Evolutionary conservation across 345 rosid species (phyloP).

Genomic region (Xanthoceras sorbifolium): DNA sequence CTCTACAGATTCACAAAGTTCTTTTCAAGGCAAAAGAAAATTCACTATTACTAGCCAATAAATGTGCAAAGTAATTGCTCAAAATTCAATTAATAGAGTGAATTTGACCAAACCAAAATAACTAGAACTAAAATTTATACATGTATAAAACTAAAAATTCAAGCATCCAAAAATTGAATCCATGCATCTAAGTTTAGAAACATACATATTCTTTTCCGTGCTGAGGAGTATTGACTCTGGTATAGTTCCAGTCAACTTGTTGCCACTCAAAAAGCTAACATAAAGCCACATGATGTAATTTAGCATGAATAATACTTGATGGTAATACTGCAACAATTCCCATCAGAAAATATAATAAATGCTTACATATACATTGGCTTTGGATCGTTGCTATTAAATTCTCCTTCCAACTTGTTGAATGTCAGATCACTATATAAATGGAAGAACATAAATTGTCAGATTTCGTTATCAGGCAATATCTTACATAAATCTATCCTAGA

Average conservation of each 20-base stretch:
- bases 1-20: neutral
- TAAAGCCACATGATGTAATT: neutral
- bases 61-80: neutral
- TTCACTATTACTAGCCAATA: neutral
- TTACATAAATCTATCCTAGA: neutral
- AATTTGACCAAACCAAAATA: neutral
- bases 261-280: slow-evolving; percentile 21
- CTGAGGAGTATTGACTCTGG: slow-evolving; percentile 10
- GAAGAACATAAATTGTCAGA: neutral
- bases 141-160: neutral
- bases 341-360: neutral
- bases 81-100: neutral
- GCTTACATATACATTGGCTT: slow-evolving; percentile 17
- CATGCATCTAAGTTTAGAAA: neutral
- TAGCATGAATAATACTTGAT: neutral
- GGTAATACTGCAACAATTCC: neutral
- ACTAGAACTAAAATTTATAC: neutral
- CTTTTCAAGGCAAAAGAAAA: neutral
- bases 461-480: neutral
- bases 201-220: slow-evolving; percentile 21
- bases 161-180: slow-evolving; percentile 11
- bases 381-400: neutral
- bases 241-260: slow-evolving; percentile 27
- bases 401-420: slow-evolving; percentile 21
- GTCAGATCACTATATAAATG: slow-evolving; percentile 27